Conservation (phyloP, 371 early-diverging fungal genomes). For the Mortierella polycephala region DNA sequence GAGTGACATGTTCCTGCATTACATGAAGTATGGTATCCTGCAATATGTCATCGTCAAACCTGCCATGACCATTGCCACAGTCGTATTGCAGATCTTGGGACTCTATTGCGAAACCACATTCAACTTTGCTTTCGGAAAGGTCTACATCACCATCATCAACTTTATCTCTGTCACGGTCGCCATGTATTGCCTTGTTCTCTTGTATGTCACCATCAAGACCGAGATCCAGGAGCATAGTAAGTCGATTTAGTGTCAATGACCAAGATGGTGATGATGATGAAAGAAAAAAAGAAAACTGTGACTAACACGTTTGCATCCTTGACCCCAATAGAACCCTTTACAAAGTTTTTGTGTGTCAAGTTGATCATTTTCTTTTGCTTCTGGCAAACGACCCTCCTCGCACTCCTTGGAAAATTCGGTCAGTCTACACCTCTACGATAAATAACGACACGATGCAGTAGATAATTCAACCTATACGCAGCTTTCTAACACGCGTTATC, state of each 20-base stretch:
- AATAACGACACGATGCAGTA: background rate
- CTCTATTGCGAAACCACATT: constrained; percentile 66
- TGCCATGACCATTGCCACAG: constrained; percentile 63
- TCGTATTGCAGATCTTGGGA: constrained; percentile 61
- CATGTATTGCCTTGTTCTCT: constrained; percentile 57
- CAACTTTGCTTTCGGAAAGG: constrained; percentile 63
- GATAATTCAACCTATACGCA: background rate
- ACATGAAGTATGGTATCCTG: constrained; percentile 66
- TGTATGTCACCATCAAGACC: constrained; percentile 63
- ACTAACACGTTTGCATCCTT: background rate
- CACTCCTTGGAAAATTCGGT: constrained; percentile 29
- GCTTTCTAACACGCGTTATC: background rate
- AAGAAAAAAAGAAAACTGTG: background rate
- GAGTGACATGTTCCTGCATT: constrained; percentile 64
- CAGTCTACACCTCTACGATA: constrained; percentile 3
- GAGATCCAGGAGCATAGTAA: constrained; percentile 58
- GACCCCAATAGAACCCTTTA: constrained; percentile 38
- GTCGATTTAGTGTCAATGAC: constrained; percentile 11
- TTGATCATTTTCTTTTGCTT: constrained; percentile 55
- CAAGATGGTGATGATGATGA: background rate
- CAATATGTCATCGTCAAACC: constrained; percentile 76
- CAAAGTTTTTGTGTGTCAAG: constrained; percentile 56
- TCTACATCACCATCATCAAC: constrained; percentile 62
- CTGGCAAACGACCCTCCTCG: constrained; percentile 43
- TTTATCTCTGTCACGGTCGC: constrained; percentile 54